A percentile compares a stretch with the other conserved stretches of the same genome.
Evolutionary conservation across 176 grass and related monocot species (phyloP).

Genomic region (Oryza meyeriana): DNA sequence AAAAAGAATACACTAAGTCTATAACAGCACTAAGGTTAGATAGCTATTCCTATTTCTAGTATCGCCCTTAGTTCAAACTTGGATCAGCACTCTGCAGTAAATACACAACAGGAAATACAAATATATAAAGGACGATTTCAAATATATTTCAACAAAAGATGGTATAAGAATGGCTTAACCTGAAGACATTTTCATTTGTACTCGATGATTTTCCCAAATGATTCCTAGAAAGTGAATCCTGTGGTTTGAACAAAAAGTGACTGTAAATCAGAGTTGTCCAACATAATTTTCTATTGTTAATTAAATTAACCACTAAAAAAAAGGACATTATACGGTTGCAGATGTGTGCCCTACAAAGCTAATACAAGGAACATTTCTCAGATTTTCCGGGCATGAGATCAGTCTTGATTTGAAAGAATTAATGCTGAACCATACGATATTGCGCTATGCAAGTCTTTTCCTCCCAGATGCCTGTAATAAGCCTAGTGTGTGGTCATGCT

Average conservation of each 20-base stretch:
- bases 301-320: slow-evolving; percentile 22
- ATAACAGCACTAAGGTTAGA: slow-evolving; percentile 6
- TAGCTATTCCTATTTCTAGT: not conserved
- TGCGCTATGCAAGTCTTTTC: not conserved
- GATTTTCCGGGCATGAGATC: not conserved
- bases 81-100: not conserved
- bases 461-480: not conserved
- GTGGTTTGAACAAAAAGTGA: slow-evolving; percentile 15
- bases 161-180: slow-evolving; percentile 36
- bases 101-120: not conserved
- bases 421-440: not conserved
- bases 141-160: slow-evolving; percentile 26
- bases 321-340: not conserved
- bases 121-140: not conserved
- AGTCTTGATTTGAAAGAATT: not conserved
- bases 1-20: not conserved
- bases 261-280: slow-evolving; percentile 20
- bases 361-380: not conserved
- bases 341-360: not conserved
- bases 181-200: slow-evolving; percentile 47
- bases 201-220: slow-evolving; percentile 42
- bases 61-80: slow-evolving; percentile 29
- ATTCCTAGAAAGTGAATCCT: slow-evolving; percentile 60
- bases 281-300: not conserved
- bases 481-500: not conserved